Evolutionary conservation across 2,329 filamentous ascomycete species (phyloP), one percentile per base, ranked within the genome.

Genomic region (Ascochyta rabiei): DNA sequence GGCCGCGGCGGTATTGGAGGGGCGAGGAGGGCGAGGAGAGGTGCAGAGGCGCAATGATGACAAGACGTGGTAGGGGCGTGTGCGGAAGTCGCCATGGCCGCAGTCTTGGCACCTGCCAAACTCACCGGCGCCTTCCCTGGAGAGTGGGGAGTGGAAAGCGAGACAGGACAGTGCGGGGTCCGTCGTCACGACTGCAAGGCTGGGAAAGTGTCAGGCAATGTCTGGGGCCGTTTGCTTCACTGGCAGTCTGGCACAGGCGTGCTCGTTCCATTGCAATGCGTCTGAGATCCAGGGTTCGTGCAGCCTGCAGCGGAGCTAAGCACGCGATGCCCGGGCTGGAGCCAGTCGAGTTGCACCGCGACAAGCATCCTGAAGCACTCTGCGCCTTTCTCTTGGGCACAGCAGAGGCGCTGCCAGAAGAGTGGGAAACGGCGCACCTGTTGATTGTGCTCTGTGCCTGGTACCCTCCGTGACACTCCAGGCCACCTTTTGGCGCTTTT

Each of bases 361-460:
- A 42, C 52, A 37, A 42, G 52, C 46, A 55, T 55, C 46, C 13
- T 55, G 52, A 55, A 50, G 52, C 52, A 55, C 37, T 28, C 37
- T 18, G 46, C 52, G 35, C 52, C 40, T 35, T 26, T 10, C 39
- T 41, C 34, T 35, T 49, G 33, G 4, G 45, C 51, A 35, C 26
- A 10, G 37, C 31, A 28, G 52, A 54, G 52, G 35, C 49, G 15
- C 16, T 30, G 33, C 35, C 13, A 34, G 21, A 28, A 19, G 12
- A 26, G 31, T 16, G 28, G 35, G 34, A 45, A 19, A 19, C 10
- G 42, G 12, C 38, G 33, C 44, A 43, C 38, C 24, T 3, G 24
- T 33, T 3, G 33, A 24, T 23, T n/a, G 8, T n/a, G n/a, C 7
- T 40, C 5, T 19, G n/a, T 28, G 13, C 23, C 15, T 30, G 26